Evolutionary conservation across 2,329 filamentous ascomycete species (phyloP), one percentile per base, ranked within the genome.

Genomic region (Neopestalotiopsis clavispora): DNA sequence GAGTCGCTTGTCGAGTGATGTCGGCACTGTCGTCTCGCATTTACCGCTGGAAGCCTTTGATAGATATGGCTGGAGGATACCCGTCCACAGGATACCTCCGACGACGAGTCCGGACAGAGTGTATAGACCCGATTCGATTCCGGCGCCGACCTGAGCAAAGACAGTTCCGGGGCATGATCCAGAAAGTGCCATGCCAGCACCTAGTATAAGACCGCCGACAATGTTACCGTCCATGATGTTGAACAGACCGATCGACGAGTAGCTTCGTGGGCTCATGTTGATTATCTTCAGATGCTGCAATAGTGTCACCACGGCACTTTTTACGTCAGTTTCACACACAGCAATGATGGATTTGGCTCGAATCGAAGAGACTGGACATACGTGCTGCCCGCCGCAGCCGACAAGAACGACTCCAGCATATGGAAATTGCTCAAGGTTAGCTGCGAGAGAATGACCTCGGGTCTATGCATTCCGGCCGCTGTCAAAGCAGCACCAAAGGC

Each of bases 131-230:
- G 86, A 84, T 2, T 75, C 78, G 2, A 90, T 80, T 1, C 87
- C 85, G 13, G 84, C 80, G 1, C 85, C 89, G 12, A 89, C 74
- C 77, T 93, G 90, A 0, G 87, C 85, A 63, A 91, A 84, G 5
- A 91, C 84, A 0, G 89, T 91, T 0, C 91, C 91, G 0, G 91
- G 89, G 69, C 90, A 92, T 0, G 90, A 86, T 9, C 89, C 90
- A 0, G 89, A 86, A 17, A 92, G 79, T 5, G 88, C 84, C 90
- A 92, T 91, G 67, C 91, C 91, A n/a, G 85, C 77, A 45, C 91
- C 90, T 32, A 91, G 84, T 2, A 92, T 78, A 17, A 83, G 74
- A 4, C 90, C 91, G 67, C 91, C 91, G 71, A 91, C 72, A 61
- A 92, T 78, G 76, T 93, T 92, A 68, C 89, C 90, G 73, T 91